A percentile compares a stretch with the other conserved stretches of the same genome.
Conservation (phyloP, 1,139 yeast species). For the Zygosaccharomyces sapae region DNA sequence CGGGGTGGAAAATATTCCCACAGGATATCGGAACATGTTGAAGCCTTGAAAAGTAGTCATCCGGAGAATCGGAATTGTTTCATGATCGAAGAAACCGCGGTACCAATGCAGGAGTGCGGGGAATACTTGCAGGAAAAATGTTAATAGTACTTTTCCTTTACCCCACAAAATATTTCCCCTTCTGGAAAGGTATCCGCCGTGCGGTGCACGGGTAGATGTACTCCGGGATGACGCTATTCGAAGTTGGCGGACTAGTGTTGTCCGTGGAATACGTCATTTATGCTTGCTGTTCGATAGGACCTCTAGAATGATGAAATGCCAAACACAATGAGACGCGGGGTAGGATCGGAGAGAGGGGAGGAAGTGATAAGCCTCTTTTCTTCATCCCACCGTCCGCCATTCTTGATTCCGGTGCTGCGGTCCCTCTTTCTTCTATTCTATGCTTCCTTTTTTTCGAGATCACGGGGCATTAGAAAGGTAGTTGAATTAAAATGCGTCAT, state of each 20-base stretch:
- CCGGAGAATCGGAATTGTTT: constrained; percentile 2
- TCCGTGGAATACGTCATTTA: not conserved
- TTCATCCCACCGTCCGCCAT: too few relatives aligned
- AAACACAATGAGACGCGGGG: not conserved
- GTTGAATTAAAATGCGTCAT: constrained; percentile 1
- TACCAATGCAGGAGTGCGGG: constrained; percentile 3
- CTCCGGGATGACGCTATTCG: constrained; percentile 1
- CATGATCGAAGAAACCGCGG: not conserved
- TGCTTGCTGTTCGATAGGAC: not conserved
- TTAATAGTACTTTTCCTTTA: not conserved
- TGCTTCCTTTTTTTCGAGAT: not conserved
- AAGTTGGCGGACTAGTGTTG: not conserved
- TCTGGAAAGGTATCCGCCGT: not conserved
- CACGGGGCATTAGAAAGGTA: not conserved
- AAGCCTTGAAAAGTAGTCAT: not conserved
- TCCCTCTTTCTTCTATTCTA: not conserved
- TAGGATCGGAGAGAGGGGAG: too few relatives aligned
- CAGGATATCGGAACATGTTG: constrained; percentile 1
- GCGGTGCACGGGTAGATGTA: not conserved
- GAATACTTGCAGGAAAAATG: not conserved
- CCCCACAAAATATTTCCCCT: constrained; percentile 6
- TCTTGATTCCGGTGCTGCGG: too few relatives aligned
- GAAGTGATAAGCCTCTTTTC: too few relatives aligned
- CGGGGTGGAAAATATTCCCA: not conserved
- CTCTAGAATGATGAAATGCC: not conserved